Evolutionary conservation across 805 yeast species (phyloP).

Genomic region (Yarrowia keelungensis): DNA sequence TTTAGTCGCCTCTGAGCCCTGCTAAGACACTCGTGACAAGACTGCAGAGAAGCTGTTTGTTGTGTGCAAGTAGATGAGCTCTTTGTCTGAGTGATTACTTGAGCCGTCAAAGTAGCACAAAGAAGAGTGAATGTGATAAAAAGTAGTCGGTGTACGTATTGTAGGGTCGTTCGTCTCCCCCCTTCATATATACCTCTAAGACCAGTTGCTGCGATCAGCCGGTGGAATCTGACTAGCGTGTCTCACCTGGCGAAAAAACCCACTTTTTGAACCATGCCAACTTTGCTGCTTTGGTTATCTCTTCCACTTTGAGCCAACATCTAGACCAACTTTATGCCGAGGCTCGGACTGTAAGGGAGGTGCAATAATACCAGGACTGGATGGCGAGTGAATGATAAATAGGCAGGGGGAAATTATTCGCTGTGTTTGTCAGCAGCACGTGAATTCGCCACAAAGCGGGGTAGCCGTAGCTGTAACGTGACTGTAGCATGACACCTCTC

Average conservation of each 20-base stretch:
- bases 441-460: neutral
- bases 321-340: conserved; percentile 10
- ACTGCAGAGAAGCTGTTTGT: too few species aligned
- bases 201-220: neutral
- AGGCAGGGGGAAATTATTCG: too few species aligned
- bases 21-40: too few species aligned
- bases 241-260: conserved; percentile 1
- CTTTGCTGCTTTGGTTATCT: conserved; percentile 1
- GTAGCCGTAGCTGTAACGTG: neutral
- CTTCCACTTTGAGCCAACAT: conserved; percentile 7
- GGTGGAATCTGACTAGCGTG: neutral
- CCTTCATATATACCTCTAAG: neutral
- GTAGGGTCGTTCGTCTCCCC: neutral
- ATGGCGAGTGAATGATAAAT: too few species aligned
- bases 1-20: too few species aligned
- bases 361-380: too few species aligned
- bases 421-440: too few species aligned
- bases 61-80: too few species aligned
- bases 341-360: neutral
- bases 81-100: too few species aligned
- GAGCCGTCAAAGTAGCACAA: too few species aligned
- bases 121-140: too few species aligned
- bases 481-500: neutral
- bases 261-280: neutral
- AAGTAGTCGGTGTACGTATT: too few species aligned